Evolutionary conservation across 176 grass and related monocot species (phyloP).

Genomic region (Pontederia crassipes): DNA sequence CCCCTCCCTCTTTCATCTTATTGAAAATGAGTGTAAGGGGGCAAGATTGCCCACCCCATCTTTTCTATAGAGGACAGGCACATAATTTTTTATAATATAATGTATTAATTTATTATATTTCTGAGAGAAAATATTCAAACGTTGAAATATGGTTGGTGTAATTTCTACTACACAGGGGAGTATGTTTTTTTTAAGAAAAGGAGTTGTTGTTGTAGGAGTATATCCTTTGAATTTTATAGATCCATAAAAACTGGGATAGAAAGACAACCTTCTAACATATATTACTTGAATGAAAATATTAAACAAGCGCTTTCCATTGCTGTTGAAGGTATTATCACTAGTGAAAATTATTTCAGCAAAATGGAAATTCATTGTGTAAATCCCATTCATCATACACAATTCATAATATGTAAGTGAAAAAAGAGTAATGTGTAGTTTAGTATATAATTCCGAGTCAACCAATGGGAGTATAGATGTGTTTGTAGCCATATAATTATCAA

Average conservation of each 20-base stretch:
- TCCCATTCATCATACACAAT: conserved; percentile 73
- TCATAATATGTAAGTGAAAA: conserved; percentile 88
- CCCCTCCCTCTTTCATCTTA: too few species aligned
- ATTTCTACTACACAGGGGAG: too few species aligned
- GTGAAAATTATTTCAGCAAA: conserved; percentile 84
- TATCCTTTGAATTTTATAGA: neutral
- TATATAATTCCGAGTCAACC: conserved; percentile 54
- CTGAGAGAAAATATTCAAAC: too few species aligned
- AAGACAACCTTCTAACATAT: neutral
- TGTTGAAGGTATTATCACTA: conserved; percentile 63
- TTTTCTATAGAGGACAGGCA: too few species aligned
- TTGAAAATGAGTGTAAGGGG: too few species aligned
- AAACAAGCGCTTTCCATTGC: conserved; percentile 83
- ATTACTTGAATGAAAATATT: conserved; percentile 84
- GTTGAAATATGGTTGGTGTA: too few species aligned
- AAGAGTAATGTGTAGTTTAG: conserved; percentile 65
- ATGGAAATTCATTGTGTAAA: conserved; percentile 59
- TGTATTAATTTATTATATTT: too few species aligned
- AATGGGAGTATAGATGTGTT: conserved; percentile 37
- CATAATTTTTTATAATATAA: too few species aligned
- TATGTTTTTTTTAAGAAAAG: neutral
- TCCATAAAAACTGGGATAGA: neutral
- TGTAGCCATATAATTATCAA: conserved; percentile 62
- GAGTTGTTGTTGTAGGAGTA: neutral
- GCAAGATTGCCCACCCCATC: too few species aligned